Evolutionary conservation across 2,329 filamentous ascomycete species (phyloP), one percentile per base, ranked within the genome.

Genomic region (Trichoderma atrobrunneum): DNA sequence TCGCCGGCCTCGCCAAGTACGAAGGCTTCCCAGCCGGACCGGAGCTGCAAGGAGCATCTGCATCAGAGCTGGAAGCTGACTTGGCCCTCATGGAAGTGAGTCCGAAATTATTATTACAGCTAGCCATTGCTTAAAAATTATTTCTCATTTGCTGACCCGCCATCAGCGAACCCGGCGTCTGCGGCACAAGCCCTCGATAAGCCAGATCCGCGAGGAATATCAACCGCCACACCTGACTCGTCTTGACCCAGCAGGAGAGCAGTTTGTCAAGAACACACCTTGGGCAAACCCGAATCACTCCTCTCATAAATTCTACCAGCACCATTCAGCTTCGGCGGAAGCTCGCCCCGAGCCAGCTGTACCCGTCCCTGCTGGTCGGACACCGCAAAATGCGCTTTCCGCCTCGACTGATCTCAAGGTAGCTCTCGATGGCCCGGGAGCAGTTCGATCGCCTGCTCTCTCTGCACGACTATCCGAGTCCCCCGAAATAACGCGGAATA

Each of bases 21-120:
- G 91, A 97, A 78, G 96, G 96, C 28, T 99, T 99, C 82, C 96
- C 96, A 43, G 95, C 95, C 36, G 96, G 95, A n/a, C 96, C 96
- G 24, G 87, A 93, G 39, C 91, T 99, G 82, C 86, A 86, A 72
- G 88, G 92, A 56, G 92, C 93, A 30, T 91, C 91, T 48, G 82
- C 87, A 26, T 85, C 88, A 12, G 94, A 98, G 78, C 83, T 96
- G 61, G 93, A 97, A 70, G 92, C 95, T 64, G 96, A 99, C 82
- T 85, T 98, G 74, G 91, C 92, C 80, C 92, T 92, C 76, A 98
- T 99, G 86, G 92, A 92, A 78, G 95, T 98, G 80, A 70, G 80
- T 77, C 34, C 61, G 60, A 39, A 63, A 14, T 26, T 34, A 14
- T n/a, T 26, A 11, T 11, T 51, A 21, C 43, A 36, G 48, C 63